Base-by-base conservation (phyloP, 176 grass and related monocot species). In the Oryza officinalis region DNA sequence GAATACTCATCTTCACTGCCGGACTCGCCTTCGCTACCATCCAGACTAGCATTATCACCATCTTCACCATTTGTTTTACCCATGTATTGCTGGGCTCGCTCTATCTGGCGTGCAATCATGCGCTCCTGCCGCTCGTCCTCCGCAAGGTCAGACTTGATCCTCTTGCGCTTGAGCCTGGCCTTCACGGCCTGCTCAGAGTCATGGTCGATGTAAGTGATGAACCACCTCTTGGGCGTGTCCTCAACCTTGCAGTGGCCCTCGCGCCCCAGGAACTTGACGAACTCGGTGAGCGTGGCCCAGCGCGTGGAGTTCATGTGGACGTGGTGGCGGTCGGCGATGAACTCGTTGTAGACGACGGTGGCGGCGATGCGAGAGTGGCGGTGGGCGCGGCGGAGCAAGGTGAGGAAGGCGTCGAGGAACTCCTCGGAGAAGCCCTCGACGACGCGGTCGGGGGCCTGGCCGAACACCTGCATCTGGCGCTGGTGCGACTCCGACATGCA, bases 211-310 rank as follows among this genome's bases (percentile, higher is more conserved):
- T 94, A 98, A 10, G 95, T 94, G 67, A 98, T 93, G 80, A 98
- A 98, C 92, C 95, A 98, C 0, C 95, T 92, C 87, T 98, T 98
- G 67, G 90, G 95, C 10, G 95, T 98, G 71, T 98, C 95, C 81
- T 98, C 95, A 10, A 98, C 89, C 87, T 98, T 95, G 82, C 92
- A 94, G 72, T 85, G 77, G 2, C 91, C 88, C 65, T 78, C 87
- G 54, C 84, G 86, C 2, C 94, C 94, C 1, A 96, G 91, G 76
- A 93, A 85, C 86, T 96, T 93, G 49, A 93, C 84, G 77, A 96
- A 96, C 40, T 96, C 94, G 8, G 91, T 96, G 84, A 96, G 88
- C 64, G 91, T 93, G 8, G 87, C 69, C 94, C 91, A 93, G 27
- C 76, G 78, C 15, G 91, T 96, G 76, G 91, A 93, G 88, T 96